Evolutionary conservation across 1,139 yeast genomes (phyloP), one percentile per base, ranked within the genome.

Genomic region (Blastobotrys buckinghamii): DNA sequence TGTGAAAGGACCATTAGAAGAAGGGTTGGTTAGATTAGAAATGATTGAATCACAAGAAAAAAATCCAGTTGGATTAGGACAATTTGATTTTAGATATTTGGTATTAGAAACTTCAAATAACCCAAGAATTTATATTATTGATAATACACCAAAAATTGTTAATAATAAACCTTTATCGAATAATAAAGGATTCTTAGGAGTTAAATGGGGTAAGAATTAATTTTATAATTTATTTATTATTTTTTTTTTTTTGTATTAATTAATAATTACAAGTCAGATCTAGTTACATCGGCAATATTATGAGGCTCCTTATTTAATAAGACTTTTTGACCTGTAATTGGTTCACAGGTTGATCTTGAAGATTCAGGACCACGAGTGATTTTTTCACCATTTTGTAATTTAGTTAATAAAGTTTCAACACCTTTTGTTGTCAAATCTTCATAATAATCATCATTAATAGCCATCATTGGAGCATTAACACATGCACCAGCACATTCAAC

Each of bases 401-500:
- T 79, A 58, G 81, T 77, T 64, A 87, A 76, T 48, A 87, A 66
- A 49, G 76, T 75, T 35, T 78, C 74, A 36, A 85, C 79, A 50
- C 78, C 76, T 55, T 82, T 82, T 16, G 82, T 76, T 38, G 92
- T 82, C 70, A 87, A 76, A 68, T 87, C 96, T 70, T 87, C 96
- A 61, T 76, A 82, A 69, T 74, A 87, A 65, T 84, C 90, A 68
- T 87, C 95, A 66, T 86, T 85, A 52, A 87, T 71, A 50, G 86
- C 95, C 57, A 88, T 71, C 88, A 87, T 86, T 51, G 96, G 96
- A 15, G 86, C 96, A 68, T 87, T 87, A 50, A 86, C 89, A 74
- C 96, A 87, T 8, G 96, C 96, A 52, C 96, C 96, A 52, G 86
- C 78, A 69, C 96, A 87, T 69, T 87, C 96, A 52, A 87, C 95